Percentiles rank a stretch among this genome's conserved stretches.
phyloP scores from a whole-genome alignment of 176 grass and related monocot genomes.

The Triticum aestivum region DNA sequence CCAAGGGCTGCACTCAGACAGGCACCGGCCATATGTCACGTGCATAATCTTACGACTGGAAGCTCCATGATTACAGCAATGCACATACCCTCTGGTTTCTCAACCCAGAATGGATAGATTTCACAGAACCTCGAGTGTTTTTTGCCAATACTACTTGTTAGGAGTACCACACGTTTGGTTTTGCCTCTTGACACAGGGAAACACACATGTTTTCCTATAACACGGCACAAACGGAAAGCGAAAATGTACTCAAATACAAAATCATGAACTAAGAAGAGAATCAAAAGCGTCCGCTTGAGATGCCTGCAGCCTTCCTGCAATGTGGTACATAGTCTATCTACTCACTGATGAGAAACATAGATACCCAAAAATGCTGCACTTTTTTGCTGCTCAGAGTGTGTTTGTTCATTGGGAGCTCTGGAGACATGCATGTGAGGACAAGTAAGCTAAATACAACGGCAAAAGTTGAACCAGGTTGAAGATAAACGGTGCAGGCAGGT shows the following conservation, averaged over 20 bases:
- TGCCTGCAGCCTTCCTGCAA: constrained; percentile 15
- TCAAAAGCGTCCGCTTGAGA: background rate
- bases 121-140: no score
- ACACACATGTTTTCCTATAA: no score
- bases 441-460: constrained; percentile 31
- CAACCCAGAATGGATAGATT: background rate
- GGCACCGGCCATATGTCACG: constrained; percentile 9
- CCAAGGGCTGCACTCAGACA: constrained; percentile 19
- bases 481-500: background rate
- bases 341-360: constrained; percentile 14
- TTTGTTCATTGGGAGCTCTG: background rate
- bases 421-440: constrained; percentile 32
- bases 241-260: no score
- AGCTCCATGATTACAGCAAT: background rate
- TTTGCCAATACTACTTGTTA: no score
- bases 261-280: background rate
- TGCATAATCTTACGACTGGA: background rate
- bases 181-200: no score
- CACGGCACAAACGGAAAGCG: no score
- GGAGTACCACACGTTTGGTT: no score
- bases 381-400: constrained; percentile 22
- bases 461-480: constrained; percentile 27
- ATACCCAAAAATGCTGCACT: background rate
- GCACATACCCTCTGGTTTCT: background rate
- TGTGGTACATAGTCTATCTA: constrained; percentile 26